Percentiles rank a stretch among this genome's conserved stretches.
phyloP scores from a whole-genome alignment of 176 grass and related monocot genomes.

The Eragrostis nindensis region DNA sequence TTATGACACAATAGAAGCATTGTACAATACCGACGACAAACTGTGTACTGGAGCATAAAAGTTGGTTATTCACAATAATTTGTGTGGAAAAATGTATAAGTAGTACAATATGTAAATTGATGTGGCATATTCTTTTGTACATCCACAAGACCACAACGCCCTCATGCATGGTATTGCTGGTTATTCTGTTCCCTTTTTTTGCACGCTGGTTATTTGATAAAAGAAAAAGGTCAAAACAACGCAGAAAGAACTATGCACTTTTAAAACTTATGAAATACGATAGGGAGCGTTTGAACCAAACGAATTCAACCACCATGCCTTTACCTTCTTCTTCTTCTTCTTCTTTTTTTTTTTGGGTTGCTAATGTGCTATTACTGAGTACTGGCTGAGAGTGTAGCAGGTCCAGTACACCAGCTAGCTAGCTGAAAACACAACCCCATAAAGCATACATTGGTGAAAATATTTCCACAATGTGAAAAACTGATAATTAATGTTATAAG shows the following conservation, averaged over 20 bases:
- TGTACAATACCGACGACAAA: not conserved
- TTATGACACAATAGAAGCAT: not conserved
- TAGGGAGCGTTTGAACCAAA: not conserved
- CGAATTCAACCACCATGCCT: too few relatives aligned
- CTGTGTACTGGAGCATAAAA: not conserved
- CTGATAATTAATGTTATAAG: not conserved
- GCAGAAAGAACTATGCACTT: not conserved
- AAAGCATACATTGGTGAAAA: too few relatives aligned
- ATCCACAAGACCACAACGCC: too few relatives aligned
- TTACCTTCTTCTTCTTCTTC: not conserved
- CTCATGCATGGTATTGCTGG: not conserved
- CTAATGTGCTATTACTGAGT: not conserved
- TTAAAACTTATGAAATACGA: not conserved
- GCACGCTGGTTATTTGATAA: not conserved
- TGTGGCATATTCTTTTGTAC: not conserved
- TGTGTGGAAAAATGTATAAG: not conserved
- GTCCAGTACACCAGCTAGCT: too few relatives aligned
- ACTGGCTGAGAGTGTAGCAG: too few relatives aligned
- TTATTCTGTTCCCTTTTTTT: not conserved
- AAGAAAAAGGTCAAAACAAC: not conserved
- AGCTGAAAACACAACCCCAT: too few relatives aligned
- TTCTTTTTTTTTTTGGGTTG: too few relatives aligned
- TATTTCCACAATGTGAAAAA: not conserved
- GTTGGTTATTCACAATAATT: not conserved
- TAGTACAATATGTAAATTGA: not conserved